Base-by-base conservation (phyloP, 2,329 filamentous ascomycete genomes). In the Huntiella decipiens region DNA sequence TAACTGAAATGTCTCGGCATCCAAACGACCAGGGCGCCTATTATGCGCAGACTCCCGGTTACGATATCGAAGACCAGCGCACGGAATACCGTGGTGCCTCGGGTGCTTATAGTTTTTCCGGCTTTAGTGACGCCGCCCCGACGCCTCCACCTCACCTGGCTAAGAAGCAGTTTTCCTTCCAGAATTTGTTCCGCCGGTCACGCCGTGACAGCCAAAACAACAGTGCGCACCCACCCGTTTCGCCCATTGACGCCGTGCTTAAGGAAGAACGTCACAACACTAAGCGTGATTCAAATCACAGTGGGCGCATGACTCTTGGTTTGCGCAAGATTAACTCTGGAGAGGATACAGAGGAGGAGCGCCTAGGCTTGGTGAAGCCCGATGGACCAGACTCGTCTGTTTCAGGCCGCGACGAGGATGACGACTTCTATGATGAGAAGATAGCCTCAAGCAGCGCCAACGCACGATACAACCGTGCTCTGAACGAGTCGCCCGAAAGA, bases 121-220 rank as follows among this genome's bases (percentile, higher is more conserved):
- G 54, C 52, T 61, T 1, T 34, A 41, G 43, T 11, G 47, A 45
- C 17, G 31, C 13, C 7, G 22, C 19, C 7, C 32, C 11, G 7
- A 78, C 79, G 0, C 69, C 73, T 3, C 77, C 78, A 1, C 75
- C 70, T 3, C 73, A 71, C 46, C 65, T 66, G 28, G 74, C 80
- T 8, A 73, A 67, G 52, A 73, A 88, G 50, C 84, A 94, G 57
- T 98, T 96, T 63, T 92, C 83, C 13, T 96, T 96, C 67, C 80
- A 87, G 52, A 85, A 82, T 53, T 76, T 94, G 44, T 91, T 95
- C 60, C 54, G 57, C 45, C 58, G 58, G 33, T 56, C 56, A 15
- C 11, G 13, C 19, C 10, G 10, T 8, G 28, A 28, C n/a, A 16
- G 28, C 17, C 10, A 39, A 17, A n/a, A 41, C 15, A 19, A 28